phyloP scores from a whole-genome alignment of 192 early-diverging fungal genomes.

The Spizellomyces punctatus region DNA sequence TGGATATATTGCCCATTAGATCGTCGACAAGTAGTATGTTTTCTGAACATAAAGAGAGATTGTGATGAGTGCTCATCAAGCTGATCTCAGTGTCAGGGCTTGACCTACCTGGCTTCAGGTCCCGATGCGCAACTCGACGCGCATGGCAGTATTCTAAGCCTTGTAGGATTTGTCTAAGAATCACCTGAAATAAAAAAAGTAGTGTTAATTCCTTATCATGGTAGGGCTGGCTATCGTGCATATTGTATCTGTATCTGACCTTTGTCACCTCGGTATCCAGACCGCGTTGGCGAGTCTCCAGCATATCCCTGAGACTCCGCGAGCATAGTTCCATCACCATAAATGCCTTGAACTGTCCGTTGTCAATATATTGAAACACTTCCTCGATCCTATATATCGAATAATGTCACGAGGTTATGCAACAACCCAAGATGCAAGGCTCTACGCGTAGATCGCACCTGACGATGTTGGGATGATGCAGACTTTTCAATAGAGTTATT shows the following conservation, averaged over 20 bases:
- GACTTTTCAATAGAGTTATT: neutral
- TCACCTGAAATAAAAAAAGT: neutral
- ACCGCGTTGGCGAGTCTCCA: neutral
- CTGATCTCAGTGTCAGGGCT: too few species aligned
- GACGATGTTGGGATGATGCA: conserved; percentile 20
- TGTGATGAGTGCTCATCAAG: too few species aligned
- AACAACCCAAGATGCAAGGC: too few species aligned
- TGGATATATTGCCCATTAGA: neutral
- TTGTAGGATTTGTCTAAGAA: conserved; percentile 31
- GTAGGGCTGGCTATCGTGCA: neutral
- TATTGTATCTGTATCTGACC: neutral
- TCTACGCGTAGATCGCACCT: neutral
- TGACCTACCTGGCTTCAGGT: conserved; percentile 31
- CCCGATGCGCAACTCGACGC: conserved; percentile 39
- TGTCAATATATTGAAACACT: neutral
- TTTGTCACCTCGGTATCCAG: neutral
- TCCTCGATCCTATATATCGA: conserved; percentile 3
- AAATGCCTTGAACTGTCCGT: neutral
- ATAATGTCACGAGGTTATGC: neutral
- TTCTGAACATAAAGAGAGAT: neutral
- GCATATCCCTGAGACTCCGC: neutral
- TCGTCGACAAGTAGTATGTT: neutral
- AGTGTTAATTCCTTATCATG: neutral
- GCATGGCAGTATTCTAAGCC: conserved; percentile 42
- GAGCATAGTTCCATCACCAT: conserved; percentile 22